phyloP scores from a whole-genome alignment of 805 yeast species.

The Metschnikowia hibisci region DNA sequence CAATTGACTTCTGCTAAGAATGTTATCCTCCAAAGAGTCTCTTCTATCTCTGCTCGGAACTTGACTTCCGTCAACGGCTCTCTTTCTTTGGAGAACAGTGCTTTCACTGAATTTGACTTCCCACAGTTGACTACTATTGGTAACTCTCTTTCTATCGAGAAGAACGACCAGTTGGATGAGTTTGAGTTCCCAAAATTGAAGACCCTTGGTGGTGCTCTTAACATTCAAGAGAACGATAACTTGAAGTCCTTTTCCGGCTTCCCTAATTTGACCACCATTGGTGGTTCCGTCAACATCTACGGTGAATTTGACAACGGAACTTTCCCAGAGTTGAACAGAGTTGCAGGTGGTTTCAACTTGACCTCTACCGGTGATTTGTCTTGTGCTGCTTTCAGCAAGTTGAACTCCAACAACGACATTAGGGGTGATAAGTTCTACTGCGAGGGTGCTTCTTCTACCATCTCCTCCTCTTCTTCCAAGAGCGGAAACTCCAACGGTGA shows the following conservation, averaged over 20 bases:
- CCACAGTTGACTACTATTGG: constrained; percentile 62
- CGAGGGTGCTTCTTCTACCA: constrained; percentile 39
- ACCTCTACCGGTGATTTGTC: constrained; percentile 74
- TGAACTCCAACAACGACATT: constrained; percentile 75
- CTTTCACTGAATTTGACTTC: constrained; percentile 53
- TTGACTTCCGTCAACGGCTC: constrained; percentile 76
- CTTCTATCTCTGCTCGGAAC: constrained; percentile 65
- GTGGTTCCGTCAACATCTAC: constrained; percentile 79
- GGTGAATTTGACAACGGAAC: constrained; percentile 83
- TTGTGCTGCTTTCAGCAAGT: constrained; percentile 70
- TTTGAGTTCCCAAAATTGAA: constrained; percentile 68
- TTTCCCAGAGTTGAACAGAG: constrained; percentile 67
- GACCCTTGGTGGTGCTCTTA: constrained; percentile 89
- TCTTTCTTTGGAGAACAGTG: constrained; percentile 72
- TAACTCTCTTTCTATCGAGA: constrained; percentile 70
- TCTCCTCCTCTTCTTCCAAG: constrained; percentile 44
- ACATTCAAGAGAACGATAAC: constrained; percentile 76
- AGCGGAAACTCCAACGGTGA: constrained; percentile 22
- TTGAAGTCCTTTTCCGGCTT: constrained; percentile 68
- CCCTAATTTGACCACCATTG: constrained; percentile 65
- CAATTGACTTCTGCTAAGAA: constrained; percentile 81
- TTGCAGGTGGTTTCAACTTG: constrained; percentile 88
- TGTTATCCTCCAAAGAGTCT: constrained; percentile 77
- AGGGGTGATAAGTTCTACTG: constrained; percentile 87
- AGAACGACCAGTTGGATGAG: constrained; percentile 69